Evolutionary conservation across 345 rosid species (phyloP).

Genomic region (Gossypium turneri): DNA sequence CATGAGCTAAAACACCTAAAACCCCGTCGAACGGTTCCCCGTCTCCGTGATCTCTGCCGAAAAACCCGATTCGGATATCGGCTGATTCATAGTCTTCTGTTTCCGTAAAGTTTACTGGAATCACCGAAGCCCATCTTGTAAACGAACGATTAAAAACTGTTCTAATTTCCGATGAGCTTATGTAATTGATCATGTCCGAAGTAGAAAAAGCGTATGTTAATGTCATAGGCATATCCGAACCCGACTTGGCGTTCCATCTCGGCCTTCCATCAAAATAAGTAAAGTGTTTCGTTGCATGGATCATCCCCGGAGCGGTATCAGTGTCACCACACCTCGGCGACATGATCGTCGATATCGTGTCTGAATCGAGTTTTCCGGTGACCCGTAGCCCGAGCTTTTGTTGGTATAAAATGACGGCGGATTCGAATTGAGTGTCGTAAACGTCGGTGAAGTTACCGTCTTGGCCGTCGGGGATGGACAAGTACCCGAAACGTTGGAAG

Average conservation of each 20-base stretch:
- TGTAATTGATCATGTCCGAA: constrained; percentile 46
- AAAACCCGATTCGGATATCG: constrained; percentile 66
- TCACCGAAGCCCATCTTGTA: constrained; percentile 65
- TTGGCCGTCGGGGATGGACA: constrained; percentile 19
- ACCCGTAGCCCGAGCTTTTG: constrained; percentile 53
- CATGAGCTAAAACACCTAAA: constrained; percentile 75
- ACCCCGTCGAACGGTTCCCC: constrained; percentile 86
- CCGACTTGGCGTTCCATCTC: constrained; percentile 48
- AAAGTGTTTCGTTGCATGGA: constrained; percentile 44
- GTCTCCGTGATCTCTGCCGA: constrained; percentile 67
- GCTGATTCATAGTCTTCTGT: constrained; percentile 38
- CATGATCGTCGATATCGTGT: constrained; percentile 53
- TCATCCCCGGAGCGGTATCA: constrained; percentile 26
- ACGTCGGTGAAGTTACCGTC: constrained; percentile 41
- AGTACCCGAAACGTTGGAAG: constrained; percentile 81
- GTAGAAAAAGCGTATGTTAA: constrained; percentile 70
- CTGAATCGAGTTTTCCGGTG: constrained; percentile 63
- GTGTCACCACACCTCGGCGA: constrained; percentile 79
- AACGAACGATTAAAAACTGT: constrained; percentile 55
- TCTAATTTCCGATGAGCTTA: constrained; percentile 36
- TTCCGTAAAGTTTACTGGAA: constrained; percentile 65
- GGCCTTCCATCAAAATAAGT: constrained; percentile 71
- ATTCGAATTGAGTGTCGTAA: constrained; percentile 51
- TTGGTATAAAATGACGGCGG: constrained; percentile 57
- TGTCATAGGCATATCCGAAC: constrained; percentile 14